phyloP scores from a whole-genome alignment of 2,329 filamentous ascomycete species.

The Trichoderma sp. region DNA sequence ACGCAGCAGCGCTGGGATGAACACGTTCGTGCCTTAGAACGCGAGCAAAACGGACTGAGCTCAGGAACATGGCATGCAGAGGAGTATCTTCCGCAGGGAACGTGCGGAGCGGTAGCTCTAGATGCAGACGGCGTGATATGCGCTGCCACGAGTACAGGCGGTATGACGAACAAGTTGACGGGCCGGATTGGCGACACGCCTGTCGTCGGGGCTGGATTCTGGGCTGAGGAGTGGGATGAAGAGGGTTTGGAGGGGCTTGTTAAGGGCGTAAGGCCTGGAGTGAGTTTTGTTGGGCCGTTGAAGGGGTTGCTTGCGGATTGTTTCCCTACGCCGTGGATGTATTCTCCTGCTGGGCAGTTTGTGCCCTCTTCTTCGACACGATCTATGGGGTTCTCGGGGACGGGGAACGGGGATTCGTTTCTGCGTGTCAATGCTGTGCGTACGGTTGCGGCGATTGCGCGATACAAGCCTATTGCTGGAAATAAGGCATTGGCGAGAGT shows the following conservation, averaged over 20 bases:
- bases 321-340: constrained; percentile 48
- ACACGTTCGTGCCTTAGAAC: constrained; percentile 59
- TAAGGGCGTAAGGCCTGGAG: neutral
- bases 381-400: constrained; percentile 67
- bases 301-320: constrained; percentile 56
- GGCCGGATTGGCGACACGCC: constrained; percentile 86
- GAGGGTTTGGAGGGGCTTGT: constrained; percentile 17
- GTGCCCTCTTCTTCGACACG: constrained; percentile 21
- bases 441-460: constrained; percentile 69
- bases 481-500: constrained; percentile 61
- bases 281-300: constrained; percentile 38
- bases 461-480: constrained; percentile 56
- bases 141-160: constrained; percentile 66
- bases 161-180: constrained; percentile 83
- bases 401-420: constrained; percentile 88
- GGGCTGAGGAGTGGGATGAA: constrained; percentile 79
- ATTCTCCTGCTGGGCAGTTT: constrained; percentile 30
- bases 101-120: constrained; percentile 77
- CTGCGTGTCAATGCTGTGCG: constrained; percentile 68
- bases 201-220: constrained; percentile 79
- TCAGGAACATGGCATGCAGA: constrained; percentile 55
- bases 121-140: constrained; percentile 74
- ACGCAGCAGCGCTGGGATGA: constrained; percentile 77
- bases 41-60: constrained; percentile 42
- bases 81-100: constrained; percentile 77